A percentile compares a stretch with the other conserved stretches of the same genome.
phyloP scores from a whole-genome alignment of 257 asterid species.

The Nicotiana tomentosiformis region DNA sequence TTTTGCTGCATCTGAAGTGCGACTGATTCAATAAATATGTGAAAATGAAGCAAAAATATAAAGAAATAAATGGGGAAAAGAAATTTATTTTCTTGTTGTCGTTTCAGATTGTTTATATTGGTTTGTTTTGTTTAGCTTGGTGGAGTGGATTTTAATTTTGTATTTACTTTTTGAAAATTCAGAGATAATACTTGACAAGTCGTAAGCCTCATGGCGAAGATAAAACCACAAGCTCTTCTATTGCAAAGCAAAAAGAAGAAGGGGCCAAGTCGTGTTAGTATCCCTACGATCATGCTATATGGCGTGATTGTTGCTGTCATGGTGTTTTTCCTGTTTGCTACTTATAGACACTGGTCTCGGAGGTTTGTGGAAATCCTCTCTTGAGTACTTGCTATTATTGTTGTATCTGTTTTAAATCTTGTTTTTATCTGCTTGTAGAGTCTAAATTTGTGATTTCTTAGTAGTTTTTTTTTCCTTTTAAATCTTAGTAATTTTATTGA shows the following conservation, averaged over 20 bases:
- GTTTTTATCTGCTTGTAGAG: background rate
- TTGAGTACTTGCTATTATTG: background rate
- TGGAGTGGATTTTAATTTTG: background rate
- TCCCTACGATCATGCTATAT: slow-evolving; percentile 31
- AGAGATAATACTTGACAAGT: slow-evolving; percentile 6
- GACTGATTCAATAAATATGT: background rate
- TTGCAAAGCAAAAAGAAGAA: slow-evolving; percentile 55
- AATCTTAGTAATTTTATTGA: background rate
- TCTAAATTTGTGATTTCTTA: background rate
- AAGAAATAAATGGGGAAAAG: background rate
- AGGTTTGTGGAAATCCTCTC: slow-evolving; percentile 20
- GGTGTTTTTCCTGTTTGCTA: slow-evolving; percentile 39
- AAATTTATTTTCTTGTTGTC: background rate
- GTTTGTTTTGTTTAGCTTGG: background rate
- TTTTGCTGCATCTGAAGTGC: background rate
- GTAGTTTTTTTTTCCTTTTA: background rate
- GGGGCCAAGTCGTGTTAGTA: slow-evolving; percentile 31
- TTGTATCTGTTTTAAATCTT: background rate
- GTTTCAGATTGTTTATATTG: background rate
- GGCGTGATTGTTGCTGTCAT: slow-evolving; percentile 21
- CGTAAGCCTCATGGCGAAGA: slow-evolving; percentile 33
- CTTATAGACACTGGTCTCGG: slow-evolving; percentile 40
- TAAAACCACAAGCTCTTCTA: slow-evolving; percentile 50
- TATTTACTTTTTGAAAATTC: background rate
- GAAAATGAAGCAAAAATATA: background rate